Evolutionary conservation across 2,329 filamentous ascomycete species (phyloP), one percentile per base, ranked within the genome.

Genomic region (Colletotrichum sp.): DNA sequence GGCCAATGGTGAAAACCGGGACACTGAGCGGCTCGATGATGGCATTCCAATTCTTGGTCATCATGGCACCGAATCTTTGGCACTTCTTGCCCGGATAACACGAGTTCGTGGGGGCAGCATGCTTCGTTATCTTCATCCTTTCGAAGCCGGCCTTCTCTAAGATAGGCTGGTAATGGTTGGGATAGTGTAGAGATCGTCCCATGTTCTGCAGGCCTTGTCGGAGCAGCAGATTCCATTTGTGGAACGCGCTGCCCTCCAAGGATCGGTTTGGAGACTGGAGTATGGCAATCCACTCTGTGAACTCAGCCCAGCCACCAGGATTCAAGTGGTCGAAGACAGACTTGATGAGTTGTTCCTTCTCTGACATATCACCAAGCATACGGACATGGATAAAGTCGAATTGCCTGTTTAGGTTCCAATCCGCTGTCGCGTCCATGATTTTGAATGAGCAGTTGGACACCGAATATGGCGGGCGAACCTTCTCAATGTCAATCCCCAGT

Each of bases 1-100:
- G 75, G 0, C 78, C 80, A 32, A 82, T 82, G 1, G 86, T 87
- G 65, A 86, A 85, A 1, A 86, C 77, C 1, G 82, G 83, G 68
- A 86, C 80, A 32, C 81, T 85, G 19, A 86, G 79, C 5, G 74
- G 74, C 39, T 76, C 74, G 12, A 76, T 66, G 59, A 76, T 79
- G n/a, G 79, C 69, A n/a, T 78, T 75, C 74, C 80, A 80, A 61
- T 83, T 83, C 8, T 63, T 68, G 5, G 72, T 74, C 80, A 83
- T 82, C 79, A 82, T 79, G 8, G 74, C 68, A 30, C 82, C 82
- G 30, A 83, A 80, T 39, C 75, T 79, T 64, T 83, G 80, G 32
- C 79, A 77, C 66, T 80, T 80, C 67, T 79, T 81, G 22, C 82
- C 81, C 8, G 82, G 82, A 12, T 82, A 79, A 78, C 81, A 82